Evolutionary conservation across 768 basidiomycete species (phyloP), one percentile per base, ranked within the genome.

Genomic region (Rhizopogon sp.): DNA sequence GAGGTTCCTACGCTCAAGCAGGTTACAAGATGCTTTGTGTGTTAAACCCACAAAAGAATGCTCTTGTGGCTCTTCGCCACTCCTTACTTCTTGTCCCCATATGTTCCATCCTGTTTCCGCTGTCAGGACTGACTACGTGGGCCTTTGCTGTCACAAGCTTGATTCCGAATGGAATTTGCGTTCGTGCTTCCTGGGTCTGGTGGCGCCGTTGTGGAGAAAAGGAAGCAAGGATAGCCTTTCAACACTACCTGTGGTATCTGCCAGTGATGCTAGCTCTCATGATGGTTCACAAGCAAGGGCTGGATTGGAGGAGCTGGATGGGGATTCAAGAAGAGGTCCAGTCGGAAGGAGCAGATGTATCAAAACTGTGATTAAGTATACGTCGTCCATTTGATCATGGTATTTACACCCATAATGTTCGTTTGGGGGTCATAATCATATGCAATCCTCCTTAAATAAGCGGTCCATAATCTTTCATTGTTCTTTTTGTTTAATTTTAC

Each of bases 91-190:
- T 95, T 50, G 63, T 88, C 25, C 87, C 90, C 10, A 79, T 94
- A 51, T 93, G 88, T 62, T 85, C 87, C 17, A 61, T 93, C 47
- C 76, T 96, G 51, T 74, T 90, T 50, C 97, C 97, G 0, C 69
- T 92, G n/a, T 86, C 92, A 2, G 97, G 97, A 3, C 76, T 95
- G 39, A 97, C 95, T n/a, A 93, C 87, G 2, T 93, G 90, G 90
- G 69, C 79, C 20, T 98, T 98, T 65, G 90, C 91, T 1, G 55
- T 88, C 14, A 88, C 91, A 6, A 82, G 85, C 22, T 64, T 92
- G 22, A 63, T 85, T 5, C 91, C 94, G 6, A 98, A 98, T 62
- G 73, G 72, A 14, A 67, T 95, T 31, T 84, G 85, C 67, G 73
- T 81, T 1, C 69, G 79, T 13, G 82, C 85, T 1, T 88, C 94